These are phyloP conservation scores for Trichophaea hybrida DNA, from an alignment of 2,329 filamentous ascomycete species.

Conservation along the genomic window DNA sequence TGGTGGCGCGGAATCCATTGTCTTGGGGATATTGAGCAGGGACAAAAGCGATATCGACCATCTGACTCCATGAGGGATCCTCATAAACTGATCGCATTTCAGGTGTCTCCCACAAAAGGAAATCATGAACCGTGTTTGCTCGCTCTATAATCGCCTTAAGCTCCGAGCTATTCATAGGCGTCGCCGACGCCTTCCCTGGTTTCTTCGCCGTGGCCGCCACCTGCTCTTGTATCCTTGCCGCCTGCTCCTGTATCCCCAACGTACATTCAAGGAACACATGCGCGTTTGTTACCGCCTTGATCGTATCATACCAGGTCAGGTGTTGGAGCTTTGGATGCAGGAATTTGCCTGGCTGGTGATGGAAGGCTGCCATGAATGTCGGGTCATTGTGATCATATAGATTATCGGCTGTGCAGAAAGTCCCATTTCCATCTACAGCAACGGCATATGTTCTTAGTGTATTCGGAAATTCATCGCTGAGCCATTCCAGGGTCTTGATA, in stretches of 20 bases:
- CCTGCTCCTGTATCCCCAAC: neutral
- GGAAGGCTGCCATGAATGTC: slow-evolving; percentile 28
- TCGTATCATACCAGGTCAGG: slow-evolving; percentile 3
- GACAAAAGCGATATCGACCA: neutral
- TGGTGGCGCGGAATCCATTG: slow-evolving; percentile 5
- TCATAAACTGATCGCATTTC: slow-evolving; percentile 3
- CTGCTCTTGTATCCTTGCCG: neutral
- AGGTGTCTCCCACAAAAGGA: slow-evolving; percentile 11
- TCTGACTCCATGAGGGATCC: neutral
- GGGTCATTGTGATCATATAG: slow-evolving; percentile 26
- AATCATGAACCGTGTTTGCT: slow-evolving; percentile 13
- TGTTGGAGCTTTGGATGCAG: slow-evolving; percentile 20
- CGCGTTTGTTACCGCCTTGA: neutral
- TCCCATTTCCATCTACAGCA: slow-evolving; percentile 23
- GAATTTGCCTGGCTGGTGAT: slow-evolving; percentile 19
- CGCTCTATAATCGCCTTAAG: neutral
- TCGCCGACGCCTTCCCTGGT: too few species aligned
- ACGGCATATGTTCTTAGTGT: slow-evolving; percentile 17
- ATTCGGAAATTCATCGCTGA: too few species aligned
- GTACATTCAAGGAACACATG: slow-evolving; percentile 9
- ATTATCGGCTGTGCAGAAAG: slow-evolving; percentile 13
- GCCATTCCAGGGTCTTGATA: too few species aligned
- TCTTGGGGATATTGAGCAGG: neutral
- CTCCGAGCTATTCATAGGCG: neutral
- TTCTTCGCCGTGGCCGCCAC: too few species aligned